These are phyloP conservation scores for Monosporascus cannonballus DNA, from an alignment of 2,329 filamentous ascomycete genomes.

Conservation along the genomic window DNA sequence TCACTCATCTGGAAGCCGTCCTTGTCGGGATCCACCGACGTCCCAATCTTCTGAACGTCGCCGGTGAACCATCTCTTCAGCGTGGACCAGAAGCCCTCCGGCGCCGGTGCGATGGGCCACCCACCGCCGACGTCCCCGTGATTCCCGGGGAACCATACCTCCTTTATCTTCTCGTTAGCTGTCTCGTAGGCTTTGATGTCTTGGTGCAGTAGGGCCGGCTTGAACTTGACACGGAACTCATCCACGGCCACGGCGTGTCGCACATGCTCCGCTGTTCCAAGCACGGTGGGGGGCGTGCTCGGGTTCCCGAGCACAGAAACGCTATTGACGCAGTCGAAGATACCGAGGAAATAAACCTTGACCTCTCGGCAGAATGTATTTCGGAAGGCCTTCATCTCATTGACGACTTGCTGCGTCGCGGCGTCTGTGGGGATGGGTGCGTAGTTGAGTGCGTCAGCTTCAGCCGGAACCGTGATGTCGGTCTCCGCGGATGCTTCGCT, in stretches of 20 bases:
- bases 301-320: slow-evolving; percentile 37
- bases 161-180: slow-evolving; percentile 36
- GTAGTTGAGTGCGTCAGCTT: not conserved
- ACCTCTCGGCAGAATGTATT: slow-evolving; percentile 43
- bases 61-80: slow-evolving; percentile 31
- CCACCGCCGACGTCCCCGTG: slow-evolving; percentile 50
- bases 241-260: slow-evolving; percentile 48
- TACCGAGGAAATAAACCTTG: slow-evolving; percentile 47
- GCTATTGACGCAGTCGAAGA: slow-evolving; percentile 50
- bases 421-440: not conserved
- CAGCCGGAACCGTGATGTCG: not conserved
- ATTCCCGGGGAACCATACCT: slow-evolving; percentile 51
- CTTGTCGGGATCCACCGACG: slow-evolving; percentile 22
- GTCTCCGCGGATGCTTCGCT: slow-evolving; percentile 7
- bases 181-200: slow-evolving; percentile 26
- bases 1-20: slow-evolving; percentile 41
- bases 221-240: slow-evolving; percentile 50
- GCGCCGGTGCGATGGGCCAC: slow-evolving; percentile 32
- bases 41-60: slow-evolving; percentile 22
- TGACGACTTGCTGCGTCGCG: slow-evolving; percentile 12
- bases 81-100: slow-evolving; percentile 27
- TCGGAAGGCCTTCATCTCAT: slow-evolving; percentile 39
- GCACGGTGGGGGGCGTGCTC: slow-evolving; percentile 30
- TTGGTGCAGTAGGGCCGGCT: slow-evolving; percentile 40
- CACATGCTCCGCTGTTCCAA: slow-evolving; percentile 37